phyloP scores from a whole-genome alignment of 805 yeast species.

The Dipodascopsis tothii region DNA sequence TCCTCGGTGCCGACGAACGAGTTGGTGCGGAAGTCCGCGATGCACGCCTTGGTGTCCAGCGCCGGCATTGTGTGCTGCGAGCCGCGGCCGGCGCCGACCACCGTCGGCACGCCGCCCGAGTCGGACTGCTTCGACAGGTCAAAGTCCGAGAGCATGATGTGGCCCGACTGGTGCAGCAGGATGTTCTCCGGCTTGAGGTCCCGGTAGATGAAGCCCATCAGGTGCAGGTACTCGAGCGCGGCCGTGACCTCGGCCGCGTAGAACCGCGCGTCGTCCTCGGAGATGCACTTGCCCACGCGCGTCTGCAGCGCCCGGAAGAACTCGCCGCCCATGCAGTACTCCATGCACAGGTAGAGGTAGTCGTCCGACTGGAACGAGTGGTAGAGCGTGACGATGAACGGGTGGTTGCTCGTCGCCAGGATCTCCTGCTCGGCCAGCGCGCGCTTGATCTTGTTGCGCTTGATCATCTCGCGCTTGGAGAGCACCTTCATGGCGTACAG shows the following conservation, averaged over 20 bases:
- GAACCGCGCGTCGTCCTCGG: constrained; percentile 83
- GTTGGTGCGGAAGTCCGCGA: constrained; percentile 92
- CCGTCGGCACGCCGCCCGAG: constrained; percentile 66
- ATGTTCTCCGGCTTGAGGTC: constrained; percentile 97
- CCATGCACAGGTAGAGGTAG: constrained; percentile 89
- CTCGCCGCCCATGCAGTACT: constrained; percentile 98
- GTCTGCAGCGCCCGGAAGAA: constrained; percentile 94
- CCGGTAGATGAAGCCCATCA: constrained; percentile 95
- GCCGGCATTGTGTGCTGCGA: constrained; percentile 46
- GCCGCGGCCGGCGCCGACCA: constrained; percentile 36
- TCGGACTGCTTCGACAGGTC: constrained; percentile 87
- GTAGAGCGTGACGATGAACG: constrained; percentile 90
- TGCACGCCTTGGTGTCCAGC: constrained; percentile 87
- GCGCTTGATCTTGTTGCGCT: constrained; percentile 87
- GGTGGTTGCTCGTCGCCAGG: constrained; percentile 89
- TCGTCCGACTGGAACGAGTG: constrained; percentile 96
- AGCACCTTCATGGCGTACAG: constrained; percentile 90
- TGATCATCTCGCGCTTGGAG: constrained; percentile 86
- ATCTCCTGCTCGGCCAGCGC: constrained; percentile 96
- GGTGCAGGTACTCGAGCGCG: constrained; percentile 87
- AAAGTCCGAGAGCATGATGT: constrained; percentile 94
- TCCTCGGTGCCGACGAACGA: constrained; percentile 99
- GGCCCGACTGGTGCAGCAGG: constrained; percentile 90
- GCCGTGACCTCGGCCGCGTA: constrained; percentile 97
- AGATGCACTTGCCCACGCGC: constrained; percentile 72